Evolutionary conservation across 169 alveolate species (phyloP).

Genomic region (Plasmodium gaboni): DNA sequence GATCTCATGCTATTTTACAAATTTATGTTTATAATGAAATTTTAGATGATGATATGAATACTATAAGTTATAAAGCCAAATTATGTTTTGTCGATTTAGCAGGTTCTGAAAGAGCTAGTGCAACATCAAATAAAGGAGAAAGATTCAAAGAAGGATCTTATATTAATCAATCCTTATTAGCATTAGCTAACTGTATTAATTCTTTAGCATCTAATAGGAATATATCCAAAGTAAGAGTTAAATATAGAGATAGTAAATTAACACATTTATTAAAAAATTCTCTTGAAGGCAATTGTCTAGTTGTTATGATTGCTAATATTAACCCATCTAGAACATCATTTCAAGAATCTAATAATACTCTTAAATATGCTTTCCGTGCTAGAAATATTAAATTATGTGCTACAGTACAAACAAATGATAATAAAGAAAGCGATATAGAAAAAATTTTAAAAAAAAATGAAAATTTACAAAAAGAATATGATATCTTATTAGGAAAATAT

Average conservation of each 20-base stretch:
- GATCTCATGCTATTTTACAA: slow-evolving; percentile 96
- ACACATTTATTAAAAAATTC: slow-evolving; percentile 96
- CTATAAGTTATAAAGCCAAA: slow-evolving; percentile 80
- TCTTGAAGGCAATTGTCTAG: slow-evolving; percentile 93
- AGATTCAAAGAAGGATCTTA: slow-evolving; percentile 96
- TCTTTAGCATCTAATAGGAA: slow-evolving; percentile 90
- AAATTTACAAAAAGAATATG: slow-evolving; percentile 65
- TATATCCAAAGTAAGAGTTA: slow-evolving; percentile 89
- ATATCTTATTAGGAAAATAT: slow-evolving; percentile 7
- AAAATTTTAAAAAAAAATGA: slow-evolving; percentile 71
- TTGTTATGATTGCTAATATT: slow-evolving; percentile 96
- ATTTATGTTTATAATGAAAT: slow-evolving; percentile 80
- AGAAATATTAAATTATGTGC: slow-evolving; percentile 90
- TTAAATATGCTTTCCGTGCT: slow-evolving; percentile 95
- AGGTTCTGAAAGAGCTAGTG: slow-evolving; percentile 96
- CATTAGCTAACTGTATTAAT: slow-evolving; percentile 97
- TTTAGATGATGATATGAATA: slow-evolving; percentile 30
- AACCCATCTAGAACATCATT: slow-evolving; percentile 89
- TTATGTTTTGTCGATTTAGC: slow-evolving; percentile 97
- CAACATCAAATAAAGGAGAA: slow-evolving; percentile 93
- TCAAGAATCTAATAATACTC: slow-evolving; percentile 93
- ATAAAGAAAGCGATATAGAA: slow-evolving; percentile 70
- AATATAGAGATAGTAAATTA: slow-evolving; percentile 96
- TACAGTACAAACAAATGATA: slow-evolving; percentile 72
- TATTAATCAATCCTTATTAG: slow-evolving; percentile 96